Conservation (phyloP, 805 yeast species). For the Spathaspora sp. region DNA sequence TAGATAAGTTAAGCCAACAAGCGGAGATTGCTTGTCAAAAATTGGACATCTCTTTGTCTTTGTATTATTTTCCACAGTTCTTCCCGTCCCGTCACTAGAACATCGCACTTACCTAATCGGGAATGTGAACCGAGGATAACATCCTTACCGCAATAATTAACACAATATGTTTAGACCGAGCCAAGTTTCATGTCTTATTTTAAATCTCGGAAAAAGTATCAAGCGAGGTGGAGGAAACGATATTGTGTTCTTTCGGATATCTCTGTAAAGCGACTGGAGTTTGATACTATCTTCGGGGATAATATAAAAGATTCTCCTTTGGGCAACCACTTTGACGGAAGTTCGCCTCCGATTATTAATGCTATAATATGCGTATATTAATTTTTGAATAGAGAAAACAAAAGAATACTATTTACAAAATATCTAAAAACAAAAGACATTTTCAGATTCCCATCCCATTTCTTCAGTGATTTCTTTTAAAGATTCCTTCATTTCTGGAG, state of each 20-base stretch:
- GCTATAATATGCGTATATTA: neutral
- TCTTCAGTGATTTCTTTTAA: conserved; percentile 50
- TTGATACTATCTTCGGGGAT: too few species aligned
- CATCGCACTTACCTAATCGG: conserved; percentile 5
- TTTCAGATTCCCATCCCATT: conserved; percentile 56
- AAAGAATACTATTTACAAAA: neutral
- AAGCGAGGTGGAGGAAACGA: too few species aligned
- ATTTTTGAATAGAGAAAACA: neutral
- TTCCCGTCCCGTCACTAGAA: neutral
- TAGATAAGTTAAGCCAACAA: neutral
- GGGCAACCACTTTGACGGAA: too few species aligned
- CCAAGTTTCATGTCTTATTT: neutral
- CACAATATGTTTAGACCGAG: neutral
- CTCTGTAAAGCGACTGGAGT: neutral
- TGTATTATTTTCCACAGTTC: neutral
- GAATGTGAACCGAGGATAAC: neutral
- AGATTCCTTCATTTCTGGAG: conserved; percentile 59
- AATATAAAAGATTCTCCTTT: too few species aligned
- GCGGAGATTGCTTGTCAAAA: neutral
- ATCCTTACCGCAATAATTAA: conserved; percentile 1
- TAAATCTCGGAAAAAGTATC: neutral
- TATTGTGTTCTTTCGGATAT: neutral
- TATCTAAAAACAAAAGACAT: conserved; percentile 50
- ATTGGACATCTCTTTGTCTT: neutral
- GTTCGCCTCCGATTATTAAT: too few species aligned